Evolutionary conservation across 495 filamentous ascomycete species (phyloP), one percentile per base, ranked within the genome.

Genomic region (Cladorrhinum samala): DNA sequence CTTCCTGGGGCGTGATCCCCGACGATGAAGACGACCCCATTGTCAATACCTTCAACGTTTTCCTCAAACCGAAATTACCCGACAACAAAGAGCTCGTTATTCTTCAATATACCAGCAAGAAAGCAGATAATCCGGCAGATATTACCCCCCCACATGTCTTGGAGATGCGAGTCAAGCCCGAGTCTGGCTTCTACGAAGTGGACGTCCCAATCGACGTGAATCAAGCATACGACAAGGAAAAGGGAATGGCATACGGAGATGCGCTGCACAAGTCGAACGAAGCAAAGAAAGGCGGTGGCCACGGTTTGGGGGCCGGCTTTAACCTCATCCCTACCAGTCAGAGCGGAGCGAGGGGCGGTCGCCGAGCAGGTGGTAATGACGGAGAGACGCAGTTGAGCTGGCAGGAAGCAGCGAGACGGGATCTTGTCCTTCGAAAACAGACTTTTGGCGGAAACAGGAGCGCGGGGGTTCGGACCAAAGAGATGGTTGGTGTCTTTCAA

Each of bases 401-500:
- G 72, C 63, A 46, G 19, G 75, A 77, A 52, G 73, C 73, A n/a
- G 57, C 63, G 33, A 64, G 70, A 39, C 69, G 68, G 51, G 70
- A 68, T 52, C 74, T 69, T 36, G 73, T 74, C 1, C 53, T 77
- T 45, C 54, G 65, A 27, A 74, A 64, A 13, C 68, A 74, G 59
- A 77, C 73, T 3, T 61, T 74, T 18, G 69, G 70, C 50, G 75
- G 75, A 14, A 64, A 64, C 16, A 43, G 56, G 52, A 68, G 67
- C 18, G 61, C 64, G 17, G 63, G 70, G 53, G 60, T 64, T 21
- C 66, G 68, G 53, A 68, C 68, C 6, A 61, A 66, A 51, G 69
- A 71, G 60, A 73, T 74, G 69, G 69, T 77, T n/a, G 75, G 72
- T 16, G 72, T 77, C 3, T 75, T 77, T 47, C 68, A 75, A 54